Evolutionary conservation across 106 monocot species (phyloP).

Genomic region (Dendrobium catenatum): DNA sequence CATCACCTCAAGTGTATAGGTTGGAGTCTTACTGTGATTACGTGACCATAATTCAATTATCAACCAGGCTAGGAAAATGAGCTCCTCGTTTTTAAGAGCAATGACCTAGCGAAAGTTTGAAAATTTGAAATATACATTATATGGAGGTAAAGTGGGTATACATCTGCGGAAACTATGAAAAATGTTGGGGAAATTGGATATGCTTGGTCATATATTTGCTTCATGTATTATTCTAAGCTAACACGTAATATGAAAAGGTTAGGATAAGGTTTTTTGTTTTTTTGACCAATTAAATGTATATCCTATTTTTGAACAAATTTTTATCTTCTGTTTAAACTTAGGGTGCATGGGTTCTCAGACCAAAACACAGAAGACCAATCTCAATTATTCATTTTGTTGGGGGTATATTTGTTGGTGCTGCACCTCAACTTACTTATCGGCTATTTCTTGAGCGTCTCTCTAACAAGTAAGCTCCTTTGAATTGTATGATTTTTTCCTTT

Average conservation of each 20-base stretch:
- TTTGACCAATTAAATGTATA: neutral
- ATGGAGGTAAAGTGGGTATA: neutral
- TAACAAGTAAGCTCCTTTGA: slow-evolving; percentile 46
- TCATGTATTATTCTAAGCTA: neutral
- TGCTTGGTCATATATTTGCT: neutral
- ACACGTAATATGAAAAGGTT: neutral
- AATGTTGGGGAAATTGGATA: neutral
- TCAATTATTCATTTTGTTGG: slow-evolving; percentile 87
- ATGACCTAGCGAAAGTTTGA: neutral
- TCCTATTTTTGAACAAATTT: neutral
- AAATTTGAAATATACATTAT: neutral
- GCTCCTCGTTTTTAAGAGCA: neutral
- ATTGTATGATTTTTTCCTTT: neutral
- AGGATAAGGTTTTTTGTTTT: neutral
- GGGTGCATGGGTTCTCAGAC: slow-evolving; percentile 91
- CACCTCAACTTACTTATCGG: slow-evolving; percentile 93
- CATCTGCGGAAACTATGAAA: neutral
- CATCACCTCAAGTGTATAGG: neutral
- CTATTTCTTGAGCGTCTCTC: slow-evolving; percentile 78
- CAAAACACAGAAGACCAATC: slow-evolving; percentile 51
- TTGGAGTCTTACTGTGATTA: neutral
- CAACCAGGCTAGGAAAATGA: neutral
- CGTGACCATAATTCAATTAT: neutral
- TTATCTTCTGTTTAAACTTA: slow-evolving; percentile 10
- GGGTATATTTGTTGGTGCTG: slow-evolving; percentile 95